Evolutionary conservation across 192 early-diverging fungal genomes (phyloP).

Genomic region (Coemansia sp.): DNA sequence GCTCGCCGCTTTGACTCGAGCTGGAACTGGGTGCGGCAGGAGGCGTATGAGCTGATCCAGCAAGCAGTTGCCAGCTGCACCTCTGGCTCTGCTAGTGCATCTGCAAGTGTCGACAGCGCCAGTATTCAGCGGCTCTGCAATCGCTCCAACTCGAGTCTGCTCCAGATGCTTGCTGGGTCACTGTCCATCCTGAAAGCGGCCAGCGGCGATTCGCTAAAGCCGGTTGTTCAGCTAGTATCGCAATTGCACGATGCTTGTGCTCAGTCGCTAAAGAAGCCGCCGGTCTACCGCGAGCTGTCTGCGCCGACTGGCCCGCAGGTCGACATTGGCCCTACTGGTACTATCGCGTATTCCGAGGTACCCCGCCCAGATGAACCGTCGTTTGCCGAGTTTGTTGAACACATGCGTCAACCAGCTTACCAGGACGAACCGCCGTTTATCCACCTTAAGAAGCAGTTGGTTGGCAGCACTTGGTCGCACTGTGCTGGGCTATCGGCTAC

Average conservation of each 20-base stretch:
- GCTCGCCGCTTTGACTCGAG: constrained; percentile 87
- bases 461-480: constrained; percentile 62
- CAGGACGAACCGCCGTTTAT: constrained; percentile 45
- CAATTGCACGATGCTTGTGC: no score
- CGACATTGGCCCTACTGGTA: constrained; percentile 61
- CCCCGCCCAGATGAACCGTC: constrained; percentile 69
- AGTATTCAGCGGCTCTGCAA: no score
- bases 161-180: constrained; percentile 79
- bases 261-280: constrained; percentile 61
- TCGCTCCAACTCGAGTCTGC: constrained; percentile 60
- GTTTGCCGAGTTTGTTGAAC: constrained; percentile 80
- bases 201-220: constrained; percentile 68
- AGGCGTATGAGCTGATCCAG: constrained; percentile 59
- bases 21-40: no score
- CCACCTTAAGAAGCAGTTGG: constrained; percentile 10
- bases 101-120: constrained; percentile 60
- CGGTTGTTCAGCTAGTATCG: constrained; percentile 50
- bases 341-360: no score
- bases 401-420: constrained; percentile 65
- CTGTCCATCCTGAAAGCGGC: no score
- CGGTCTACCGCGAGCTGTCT: constrained; percentile 87
- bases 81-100: constrained; percentile 67
- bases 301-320: constrained; percentile 78
- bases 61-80: constrained; percentile 77
- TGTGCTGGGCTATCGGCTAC: constrained; percentile 62